These are phyloP conservation scores for Dactylellina parvicollis DNA, from an alignment of 2,329 filamentous ascomycete species.

Conservation along the genomic window DNA sequence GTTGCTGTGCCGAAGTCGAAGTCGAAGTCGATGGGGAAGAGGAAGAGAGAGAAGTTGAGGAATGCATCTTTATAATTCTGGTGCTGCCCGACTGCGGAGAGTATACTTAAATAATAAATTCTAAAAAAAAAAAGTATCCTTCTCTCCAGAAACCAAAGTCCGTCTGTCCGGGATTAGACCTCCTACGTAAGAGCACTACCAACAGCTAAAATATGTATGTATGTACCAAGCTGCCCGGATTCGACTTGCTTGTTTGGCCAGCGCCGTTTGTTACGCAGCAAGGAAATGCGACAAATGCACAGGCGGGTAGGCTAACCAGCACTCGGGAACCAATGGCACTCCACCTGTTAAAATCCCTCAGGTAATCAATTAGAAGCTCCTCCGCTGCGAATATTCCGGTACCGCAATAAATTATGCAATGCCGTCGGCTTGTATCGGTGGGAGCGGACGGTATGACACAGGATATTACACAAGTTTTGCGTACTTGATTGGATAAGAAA, in stretches of 20 bases:
- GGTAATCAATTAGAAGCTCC: neutral
- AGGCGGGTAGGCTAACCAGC: slow-evolving; percentile 50
- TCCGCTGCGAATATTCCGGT: neutral
- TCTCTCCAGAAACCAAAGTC: slow-evolving; percentile 12
- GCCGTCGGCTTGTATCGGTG: slow-evolving; percentile 39
- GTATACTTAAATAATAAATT: slow-evolving; percentile 6
- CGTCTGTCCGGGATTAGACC: slow-evolving; percentile 27
- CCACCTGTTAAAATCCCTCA: slow-evolving; percentile 54
- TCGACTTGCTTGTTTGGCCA: slow-evolving; percentile 45
- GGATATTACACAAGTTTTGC: slow-evolving; percentile 11
- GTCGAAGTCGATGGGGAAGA: neutral
- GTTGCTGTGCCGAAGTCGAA: slow-evolving; percentile 36
- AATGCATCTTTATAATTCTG: slow-evolving; percentile 30
- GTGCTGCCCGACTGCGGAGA: slow-evolving; percentile 5
- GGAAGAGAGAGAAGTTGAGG: slow-evolving; percentile 10
- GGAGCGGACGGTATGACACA: neutral
- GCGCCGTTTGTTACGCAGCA: slow-evolving; percentile 46
- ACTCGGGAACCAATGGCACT: slow-evolving; percentile 43
- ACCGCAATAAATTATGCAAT: slow-evolving; percentile 16
- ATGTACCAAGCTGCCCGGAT: slow-evolving; percentile 26
- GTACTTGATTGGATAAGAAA: slow-evolving; percentile 16
- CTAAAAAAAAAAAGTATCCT: neutral
- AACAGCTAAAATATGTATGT: too few species aligned
- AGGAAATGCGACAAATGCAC: slow-evolving; percentile 35
- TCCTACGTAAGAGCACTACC: slow-evolving; percentile 1